Evolutionary conservation across 768 basidiomycete species (phyloP), one percentile per base, ranked within the genome.

Genomic region (Krasilnikovozyma curviuscula): DNA sequence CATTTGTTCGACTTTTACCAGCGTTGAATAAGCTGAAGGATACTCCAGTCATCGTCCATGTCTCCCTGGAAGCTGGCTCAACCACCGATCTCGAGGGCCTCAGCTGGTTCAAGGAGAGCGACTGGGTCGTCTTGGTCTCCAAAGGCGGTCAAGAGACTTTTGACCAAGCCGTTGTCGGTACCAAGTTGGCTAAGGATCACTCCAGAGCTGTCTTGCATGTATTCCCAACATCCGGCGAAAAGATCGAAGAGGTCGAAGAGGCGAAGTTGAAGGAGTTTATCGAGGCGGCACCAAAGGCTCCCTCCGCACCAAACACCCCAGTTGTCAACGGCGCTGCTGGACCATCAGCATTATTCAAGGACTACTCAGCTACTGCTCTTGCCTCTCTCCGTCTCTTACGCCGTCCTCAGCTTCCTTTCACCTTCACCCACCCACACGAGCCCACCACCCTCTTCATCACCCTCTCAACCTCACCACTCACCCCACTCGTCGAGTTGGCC

Each of bases 111-210:
- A 77, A 79, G 33, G 74, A 79, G n/a, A 71, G 76, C 18, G 74
- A 83, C 5, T 81, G 82, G 25, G 83, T 78, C 65, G 78, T 86
- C 60, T 57, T 97, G 42, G 70, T 89, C 57, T 89, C 85, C 6
- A 71, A 74, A 30, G 75, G 73, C 1, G 62, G 75, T 3, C 81
- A 85, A 61, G 73, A 86, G 59, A 83, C 86, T 3, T 81, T 91
- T 57, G 83, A 89, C 60, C 79, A 95, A 63, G 81, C 85, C 21
- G 67, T 95, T 30, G 72, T 97, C 16, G 84, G 85, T 13, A 77
- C 83, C 43, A 74, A 78, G 35, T 66, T 95, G 42, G 83, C 91
- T 0, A 71, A 71, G 31, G 63, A 71, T 7, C 75, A 81, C 57
- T 69, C 69, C 47, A 79, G 75, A 56, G 77, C 79, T 5, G 83